Conservation (phyloP, 2,329 filamentous ascomycete species). For the Aureobasidium sp. region DNA sequence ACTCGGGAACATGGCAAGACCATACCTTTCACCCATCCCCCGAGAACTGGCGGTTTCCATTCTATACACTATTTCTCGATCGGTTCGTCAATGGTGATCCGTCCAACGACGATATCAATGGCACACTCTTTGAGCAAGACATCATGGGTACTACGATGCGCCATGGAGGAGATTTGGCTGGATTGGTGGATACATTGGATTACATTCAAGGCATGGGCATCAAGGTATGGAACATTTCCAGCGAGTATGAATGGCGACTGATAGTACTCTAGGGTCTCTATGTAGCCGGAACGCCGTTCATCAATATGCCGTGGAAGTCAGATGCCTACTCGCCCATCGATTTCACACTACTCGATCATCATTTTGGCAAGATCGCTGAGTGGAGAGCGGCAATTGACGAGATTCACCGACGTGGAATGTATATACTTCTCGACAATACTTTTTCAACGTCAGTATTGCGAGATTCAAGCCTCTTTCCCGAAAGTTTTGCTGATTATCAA, state of each 20-base stretch:
- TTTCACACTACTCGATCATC: slow-evolving; percentile 56
- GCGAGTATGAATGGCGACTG: neutral
- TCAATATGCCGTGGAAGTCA: slow-evolving; percentile 58
- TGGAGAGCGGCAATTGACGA: slow-evolving; percentile 53
- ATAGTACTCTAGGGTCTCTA: slow-evolving; percentile 45
- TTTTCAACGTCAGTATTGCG: slow-evolving; percentile 42
- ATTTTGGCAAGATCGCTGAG: slow-evolving; percentile 52
- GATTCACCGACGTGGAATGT: slow-evolving; percentile 58
- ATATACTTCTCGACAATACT: slow-evolving; percentile 60
- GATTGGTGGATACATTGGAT: slow-evolving; percentile 54
- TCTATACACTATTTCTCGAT: slow-evolving; percentile 59
- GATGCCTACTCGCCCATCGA: slow-evolving; percentile 56
- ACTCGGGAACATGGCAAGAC: slow-evolving; percentile 49
- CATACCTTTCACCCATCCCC: slow-evolving; percentile 50
- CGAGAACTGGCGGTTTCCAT: slow-evolving; percentile 57
- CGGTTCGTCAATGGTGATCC: slow-evolving; percentile 60
- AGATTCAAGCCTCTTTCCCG: fast-evolving
- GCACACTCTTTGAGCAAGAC: slow-evolving; percentile 55
- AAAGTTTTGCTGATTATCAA: neutral
- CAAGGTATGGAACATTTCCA: neutral
- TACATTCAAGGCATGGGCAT: slow-evolving; percentile 59
- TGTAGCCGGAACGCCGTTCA: slow-evolving; percentile 56
- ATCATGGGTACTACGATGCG: slow-evolving; percentile 54
- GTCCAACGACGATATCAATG: slow-evolving; percentile 56
- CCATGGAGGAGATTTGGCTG: slow-evolving; percentile 53